Conservation (phyloP, 208 protist species). For the Crithidia thermophila region DNA sequence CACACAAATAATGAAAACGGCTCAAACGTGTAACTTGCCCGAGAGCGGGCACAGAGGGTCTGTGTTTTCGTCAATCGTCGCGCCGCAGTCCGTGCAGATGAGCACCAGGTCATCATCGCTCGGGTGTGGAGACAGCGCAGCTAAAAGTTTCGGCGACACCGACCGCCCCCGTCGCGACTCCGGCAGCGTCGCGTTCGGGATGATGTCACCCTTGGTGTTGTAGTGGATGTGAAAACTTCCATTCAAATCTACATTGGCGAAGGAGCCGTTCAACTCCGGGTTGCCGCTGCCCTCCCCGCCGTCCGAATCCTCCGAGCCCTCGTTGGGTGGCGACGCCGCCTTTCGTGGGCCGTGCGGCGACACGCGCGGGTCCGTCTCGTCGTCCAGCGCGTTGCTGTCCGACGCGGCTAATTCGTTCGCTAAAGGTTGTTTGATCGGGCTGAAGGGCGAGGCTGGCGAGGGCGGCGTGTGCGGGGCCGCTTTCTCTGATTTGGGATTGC, state of each 20-base stretch:
- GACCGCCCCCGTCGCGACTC: constrained; percentile 14
- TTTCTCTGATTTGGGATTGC: neutral
- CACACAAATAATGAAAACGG: neutral
- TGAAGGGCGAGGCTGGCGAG: neutral
- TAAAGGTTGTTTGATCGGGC: neutral
- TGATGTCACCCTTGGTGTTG: constrained; percentile 31
- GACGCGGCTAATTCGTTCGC: neutral
- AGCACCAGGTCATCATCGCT: constrained; percentile 63
- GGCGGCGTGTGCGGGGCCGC: neutral
- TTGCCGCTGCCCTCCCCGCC: neutral
- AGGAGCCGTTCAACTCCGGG: constrained; percentile 28
- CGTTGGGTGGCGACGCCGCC: neutral
- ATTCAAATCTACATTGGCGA: constrained; percentile 24
- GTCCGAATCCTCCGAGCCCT: neutral
- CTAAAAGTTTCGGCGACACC: constrained; percentile 12
- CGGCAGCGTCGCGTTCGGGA: constrained; percentile 14
- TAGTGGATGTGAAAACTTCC: constrained; percentile 40
- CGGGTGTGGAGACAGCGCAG: constrained; percentile 34
- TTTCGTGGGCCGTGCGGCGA: neutral
- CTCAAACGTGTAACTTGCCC: constrained; percentile 47
- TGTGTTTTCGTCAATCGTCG: constrained; percentile 41
- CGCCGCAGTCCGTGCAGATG: constrained; percentile 63
- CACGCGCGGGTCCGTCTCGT: neutral
- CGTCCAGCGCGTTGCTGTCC: constrained; percentile 2
- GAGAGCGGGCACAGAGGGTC: constrained; percentile 52